Evolutionary conservation across 768 basidiomycete species (phyloP), one percentile per base, ranked within the genome.

Genomic region (Collybiopsis luxurians): DNA sequence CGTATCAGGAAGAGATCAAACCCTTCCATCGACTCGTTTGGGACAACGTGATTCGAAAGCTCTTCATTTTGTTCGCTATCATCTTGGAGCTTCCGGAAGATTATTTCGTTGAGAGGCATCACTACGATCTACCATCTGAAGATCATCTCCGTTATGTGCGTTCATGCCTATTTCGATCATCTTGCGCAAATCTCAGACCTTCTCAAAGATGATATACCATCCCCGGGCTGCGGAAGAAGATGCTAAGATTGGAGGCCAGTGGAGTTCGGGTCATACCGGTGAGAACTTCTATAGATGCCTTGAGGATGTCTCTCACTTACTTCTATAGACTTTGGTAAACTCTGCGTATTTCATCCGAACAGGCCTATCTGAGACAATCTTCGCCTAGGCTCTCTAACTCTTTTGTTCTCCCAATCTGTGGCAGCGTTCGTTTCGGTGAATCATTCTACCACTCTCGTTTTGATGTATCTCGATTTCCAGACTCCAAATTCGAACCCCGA

Each of bases 211-310:
- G 68, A 66, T 71, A 36, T 74, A 74, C 57, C 68, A 71, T 40
- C 73, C 76, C 5, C 73, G 75, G 42, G 63, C 69, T 1, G 62
- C 62, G 11, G 76, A 76, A 43, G 76, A 79, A 9, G 76, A 78
- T 45, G 60, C 59, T 34, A 72, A 70, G 54, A 71, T 75, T 0
- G 70, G 73, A n/a, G 73, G 76, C 24, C 71, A 76, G 24, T 81
- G 76, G 76, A 63, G 73, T 27, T 69, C 76, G 40, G 80, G 80
- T 3, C 80, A 80, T 58, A 79, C 75, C 1, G 78, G 75, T 75
- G 26, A 7, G 62, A 26, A 15, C 13, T 1, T 27, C 26, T 53
- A n/a, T n/a, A n/a, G n/a, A n/a, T n/a, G n/a, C n/a, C n/a, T n/a
- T n/a, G n/a, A n/a, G n/a, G n/a, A 24, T 38, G 27, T 10, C 52